Evolutionary conservation across 2,329 filamentous ascomycete genomes (phyloP).

Genomic region (Emericellopsis cladophorae): DNA sequence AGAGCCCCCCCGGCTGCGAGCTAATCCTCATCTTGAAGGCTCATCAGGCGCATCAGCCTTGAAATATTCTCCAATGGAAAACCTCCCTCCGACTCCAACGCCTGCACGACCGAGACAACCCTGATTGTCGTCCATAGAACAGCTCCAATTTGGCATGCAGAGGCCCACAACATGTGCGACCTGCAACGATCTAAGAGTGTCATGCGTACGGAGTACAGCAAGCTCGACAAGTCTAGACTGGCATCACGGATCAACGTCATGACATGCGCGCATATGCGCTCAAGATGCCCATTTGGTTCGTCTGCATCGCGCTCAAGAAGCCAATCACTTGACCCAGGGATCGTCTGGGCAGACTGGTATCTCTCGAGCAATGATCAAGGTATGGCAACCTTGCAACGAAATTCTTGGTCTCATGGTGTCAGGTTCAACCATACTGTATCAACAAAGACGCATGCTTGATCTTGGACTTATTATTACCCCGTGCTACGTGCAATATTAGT

Average conservation of each 20-base stretch:
- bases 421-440: not conserved
- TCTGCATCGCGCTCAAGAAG: no score
- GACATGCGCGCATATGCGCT: no score
- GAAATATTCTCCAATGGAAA: not conserved
- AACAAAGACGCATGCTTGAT: not conserved
- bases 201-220: not conserved
- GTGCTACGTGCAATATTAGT: no score
- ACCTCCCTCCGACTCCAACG: not conserved
- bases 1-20: not conserved
- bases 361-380: no score
- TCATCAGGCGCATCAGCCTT: constrained; percentile 1
- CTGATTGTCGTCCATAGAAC: not conserved
- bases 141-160: not conserved
- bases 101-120: not conserved
- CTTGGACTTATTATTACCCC: not conserved
- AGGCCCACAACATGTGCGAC: not conserved
- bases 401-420: not conserved
- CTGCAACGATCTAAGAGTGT: not conserved
- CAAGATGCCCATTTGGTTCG: no score
- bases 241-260: no score
- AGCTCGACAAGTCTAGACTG: no score
- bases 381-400: no score
- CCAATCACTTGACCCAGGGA: not conserved
- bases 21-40: not conserved
- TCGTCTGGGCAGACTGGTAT: not conserved